A percentile compares a stretch with the other conserved stretches of the same genome.
Evolutionary conservation across 306 rosid genomes (phyloP).

Genomic region (Prosopis cineraria): DNA sequence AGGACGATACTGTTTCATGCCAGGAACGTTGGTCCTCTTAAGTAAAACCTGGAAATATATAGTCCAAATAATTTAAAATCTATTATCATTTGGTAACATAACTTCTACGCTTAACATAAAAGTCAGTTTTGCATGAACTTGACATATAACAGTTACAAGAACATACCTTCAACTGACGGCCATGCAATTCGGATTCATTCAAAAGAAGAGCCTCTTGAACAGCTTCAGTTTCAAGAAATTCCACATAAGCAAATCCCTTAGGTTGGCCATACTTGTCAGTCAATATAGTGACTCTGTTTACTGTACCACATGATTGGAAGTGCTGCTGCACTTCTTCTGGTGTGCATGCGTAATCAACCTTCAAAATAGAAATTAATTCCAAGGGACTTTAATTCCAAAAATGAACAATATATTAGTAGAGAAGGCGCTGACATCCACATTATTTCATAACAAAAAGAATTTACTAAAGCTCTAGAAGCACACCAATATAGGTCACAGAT

Average conservation of each 20-base stretch:
- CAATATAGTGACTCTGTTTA: constrained; percentile 87
- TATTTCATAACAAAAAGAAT: constrained; percentile 20
- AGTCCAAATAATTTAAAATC: constrained; percentile 25
- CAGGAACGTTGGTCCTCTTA: constrained; percentile 94
- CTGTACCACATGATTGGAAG: constrained; percentile 93
- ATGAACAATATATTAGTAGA: constrained; percentile 27
- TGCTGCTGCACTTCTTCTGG: constrained; percentile 99
- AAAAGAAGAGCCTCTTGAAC: constrained; percentile 84
- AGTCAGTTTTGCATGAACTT: constrained; percentile 4
- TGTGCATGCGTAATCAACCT: constrained; percentile 97
- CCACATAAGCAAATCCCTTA: constrained; percentile 96
- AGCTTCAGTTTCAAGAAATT: constrained; percentile 86
- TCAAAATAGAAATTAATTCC: constrained; percentile 41
- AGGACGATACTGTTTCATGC: constrained; percentile 87
- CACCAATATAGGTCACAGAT: no score
- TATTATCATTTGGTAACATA: constrained; percentile 4
- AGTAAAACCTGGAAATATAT: constrained; percentile 62
- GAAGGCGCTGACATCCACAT: constrained; percentile 16
- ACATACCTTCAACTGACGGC: constrained; percentile 86
- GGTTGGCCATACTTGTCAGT: constrained; percentile 91
- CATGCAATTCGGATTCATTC: constrained; percentile 87
- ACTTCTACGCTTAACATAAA: constrained; percentile 18
- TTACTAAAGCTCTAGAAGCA: neutral
- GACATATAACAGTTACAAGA: neutral
- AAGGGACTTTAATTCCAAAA: constrained; percentile 39